Evolutionary conservation across 2,329 filamentous ascomycete genomes (phyloP).

Genomic region (Celoporthe dispersa): DNA sequence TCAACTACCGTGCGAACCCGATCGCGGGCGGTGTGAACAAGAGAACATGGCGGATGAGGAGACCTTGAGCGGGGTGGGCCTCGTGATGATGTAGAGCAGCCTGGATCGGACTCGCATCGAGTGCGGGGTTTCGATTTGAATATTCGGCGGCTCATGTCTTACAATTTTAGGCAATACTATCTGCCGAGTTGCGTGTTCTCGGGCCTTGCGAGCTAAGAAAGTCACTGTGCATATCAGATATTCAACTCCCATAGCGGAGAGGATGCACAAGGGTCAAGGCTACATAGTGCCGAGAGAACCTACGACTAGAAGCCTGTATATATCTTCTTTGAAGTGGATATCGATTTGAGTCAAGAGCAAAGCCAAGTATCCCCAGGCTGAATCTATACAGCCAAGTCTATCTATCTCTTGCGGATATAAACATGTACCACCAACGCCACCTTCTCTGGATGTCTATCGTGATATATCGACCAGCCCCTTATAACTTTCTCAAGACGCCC

Average conservation of each 20-base stretch:
- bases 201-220: background rate
- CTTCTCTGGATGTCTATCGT: background rate
- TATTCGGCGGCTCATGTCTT: background rate
- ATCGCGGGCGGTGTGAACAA: slow-evolving; percentile 84
- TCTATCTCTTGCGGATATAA: background rate
- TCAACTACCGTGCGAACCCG: slow-evolving; percentile 91
- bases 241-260: background rate
- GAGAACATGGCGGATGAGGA: slow-evolving; percentile 78
- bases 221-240: background rate
- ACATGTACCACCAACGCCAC: background rate
- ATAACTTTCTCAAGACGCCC: background rate
- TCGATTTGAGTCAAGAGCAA: background rate
- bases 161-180: background rate
- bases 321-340: background rate
- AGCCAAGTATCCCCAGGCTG: background rate
- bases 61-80: slow-evolving; percentile 82
- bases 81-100: slow-evolving; percentile 68
- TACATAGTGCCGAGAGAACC: background rate
- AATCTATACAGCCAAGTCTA: background rate
- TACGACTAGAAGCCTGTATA: background rate
- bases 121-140: background rate
- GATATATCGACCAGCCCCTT: background rate
- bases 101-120: background rate
- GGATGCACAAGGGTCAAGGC: background rate
- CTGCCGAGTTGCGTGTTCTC: background rate